Percentiles rank a stretch among this genome's conserved stretches.
These are phyloP conservation scores for Ceratocystis variospora DNA, from an alignment of 2,329 filamentous ascomycete genomes.

Conservation along the genomic window DNA sequence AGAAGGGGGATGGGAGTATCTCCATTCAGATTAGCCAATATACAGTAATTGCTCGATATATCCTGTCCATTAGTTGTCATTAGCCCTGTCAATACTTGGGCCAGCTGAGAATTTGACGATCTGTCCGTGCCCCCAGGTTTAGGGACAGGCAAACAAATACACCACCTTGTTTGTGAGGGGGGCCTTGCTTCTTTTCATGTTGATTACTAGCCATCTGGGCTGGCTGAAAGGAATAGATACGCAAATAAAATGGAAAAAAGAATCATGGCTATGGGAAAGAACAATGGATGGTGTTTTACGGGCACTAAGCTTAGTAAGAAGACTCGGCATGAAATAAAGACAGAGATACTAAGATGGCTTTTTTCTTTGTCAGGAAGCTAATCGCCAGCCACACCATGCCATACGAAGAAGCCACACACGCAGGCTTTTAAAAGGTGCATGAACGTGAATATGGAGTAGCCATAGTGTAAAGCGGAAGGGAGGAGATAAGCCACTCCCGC, in stretches of 20 bases:
- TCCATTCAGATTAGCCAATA: background rate
- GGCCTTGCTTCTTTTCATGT: no score
- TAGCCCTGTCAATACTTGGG: background rate
- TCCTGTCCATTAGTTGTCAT: conserved; percentile 1
- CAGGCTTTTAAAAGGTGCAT: background rate
- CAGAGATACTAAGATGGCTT: no score
- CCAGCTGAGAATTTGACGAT: background rate
- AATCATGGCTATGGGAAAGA: background rate
- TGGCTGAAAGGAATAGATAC: background rate
- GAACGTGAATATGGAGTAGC: background rate
- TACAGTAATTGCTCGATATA: background rate
- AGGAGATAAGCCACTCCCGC: background rate
- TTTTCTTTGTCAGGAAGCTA: no score
- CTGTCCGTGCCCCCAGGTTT: background rate
- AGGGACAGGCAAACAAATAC: background rate
- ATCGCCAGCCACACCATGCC: no score
- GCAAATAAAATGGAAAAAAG: background rate
- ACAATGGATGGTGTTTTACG: background rate
- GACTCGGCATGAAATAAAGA: background rate
- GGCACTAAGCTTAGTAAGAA: background rate
- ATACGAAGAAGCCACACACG: background rate
- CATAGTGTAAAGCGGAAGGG: background rate
- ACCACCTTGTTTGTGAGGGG: no score
- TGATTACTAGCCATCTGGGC: no score
- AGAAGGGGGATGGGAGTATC: background rate